These are phyloP conservation scores for Diaporthe velutina DNA, from an alignment of 2,329 filamentous ascomycete genomes.

Conservation along the genomic window DNA sequence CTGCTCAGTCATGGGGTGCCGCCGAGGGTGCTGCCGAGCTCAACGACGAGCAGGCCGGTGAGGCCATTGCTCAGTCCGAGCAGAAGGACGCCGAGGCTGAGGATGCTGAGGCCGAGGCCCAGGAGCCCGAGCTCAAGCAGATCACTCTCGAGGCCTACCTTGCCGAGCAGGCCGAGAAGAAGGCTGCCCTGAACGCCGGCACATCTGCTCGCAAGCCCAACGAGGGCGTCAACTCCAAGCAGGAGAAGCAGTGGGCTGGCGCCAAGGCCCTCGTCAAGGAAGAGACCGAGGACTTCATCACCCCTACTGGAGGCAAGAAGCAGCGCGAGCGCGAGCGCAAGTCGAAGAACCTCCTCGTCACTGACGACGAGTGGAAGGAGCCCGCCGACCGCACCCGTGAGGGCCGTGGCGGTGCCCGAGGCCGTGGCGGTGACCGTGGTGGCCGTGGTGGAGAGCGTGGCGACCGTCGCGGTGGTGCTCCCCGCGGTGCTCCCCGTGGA, in stretches of 20 bases:
- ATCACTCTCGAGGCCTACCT: constrained; percentile 93
- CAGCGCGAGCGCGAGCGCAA: constrained; percentile 90
- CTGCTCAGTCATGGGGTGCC: constrained; percentile 90
- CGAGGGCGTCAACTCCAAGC: constrained; percentile 73
- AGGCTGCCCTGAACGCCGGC: constrained; percentile 73
- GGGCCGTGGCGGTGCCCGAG: constrained; percentile 64
- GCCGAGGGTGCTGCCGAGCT: constrained; percentile 85
- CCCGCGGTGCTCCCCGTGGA: constrained; percentile 60
- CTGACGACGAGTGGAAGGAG: constrained; percentile 87
- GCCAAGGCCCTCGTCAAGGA: constrained; percentile 80
- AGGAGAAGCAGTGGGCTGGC: constrained; percentile 90
- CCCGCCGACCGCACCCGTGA: constrained; percentile 66
- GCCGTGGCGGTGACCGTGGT: constrained; percentile 66
- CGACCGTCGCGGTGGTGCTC: constrained; percentile 59
- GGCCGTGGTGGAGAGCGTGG: constrained; percentile 59
- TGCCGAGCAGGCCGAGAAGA: constrained; percentile 79
- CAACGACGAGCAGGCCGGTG: constrained; percentile 92
- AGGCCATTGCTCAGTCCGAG: constrained; percentile 88
- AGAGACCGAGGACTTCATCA: constrained; percentile 82
- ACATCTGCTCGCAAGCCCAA: constrained; percentile 89
- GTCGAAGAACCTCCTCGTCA: constrained; percentile 89
- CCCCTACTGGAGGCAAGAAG: constrained; percentile 80
- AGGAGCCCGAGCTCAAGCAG: constrained; percentile 85
- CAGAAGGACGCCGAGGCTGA: constrained; percentile 75
- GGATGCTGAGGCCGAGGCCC: constrained; percentile 54